Evolutionary conservation across 2,329 filamentous ascomycete species (phyloP).

Genomic region (Colletotrichum sp.): DNA sequence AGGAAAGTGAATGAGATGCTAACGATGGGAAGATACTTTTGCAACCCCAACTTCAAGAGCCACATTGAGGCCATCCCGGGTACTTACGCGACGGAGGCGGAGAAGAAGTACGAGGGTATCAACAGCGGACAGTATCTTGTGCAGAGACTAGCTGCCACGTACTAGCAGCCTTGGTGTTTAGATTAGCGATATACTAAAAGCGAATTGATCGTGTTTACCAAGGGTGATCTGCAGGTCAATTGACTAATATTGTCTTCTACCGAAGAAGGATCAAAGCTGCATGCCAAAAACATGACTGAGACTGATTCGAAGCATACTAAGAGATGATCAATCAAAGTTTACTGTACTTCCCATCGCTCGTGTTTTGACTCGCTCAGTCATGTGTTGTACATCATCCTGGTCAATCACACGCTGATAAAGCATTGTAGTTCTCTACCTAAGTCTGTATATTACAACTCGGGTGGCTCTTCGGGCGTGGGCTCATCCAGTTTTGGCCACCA

Average conservation of each 20-base stretch:
- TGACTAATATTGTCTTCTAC: not conserved
- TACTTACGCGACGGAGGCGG: slow-evolving; percentile 66
- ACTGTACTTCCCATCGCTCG: not conserved
- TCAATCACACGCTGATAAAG: not conserved
- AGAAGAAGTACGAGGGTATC: slow-evolving; percentile 81
- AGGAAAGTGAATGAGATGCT: too few species aligned
- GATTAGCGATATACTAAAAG: not conserved
- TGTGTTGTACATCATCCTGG: not conserved
- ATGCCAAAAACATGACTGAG: not conserved
- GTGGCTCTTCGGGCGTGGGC: not conserved
- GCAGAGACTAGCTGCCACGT: slow-evolving; percentile 77
- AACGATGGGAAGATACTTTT: slow-evolving; percentile 70
- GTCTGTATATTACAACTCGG: not conserved
- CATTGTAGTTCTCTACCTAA: not conserved
- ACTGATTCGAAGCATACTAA: not conserved
- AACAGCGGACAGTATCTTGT: slow-evolving; percentile 83
- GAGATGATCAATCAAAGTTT: not conserved
- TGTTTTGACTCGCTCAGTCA: not conserved
- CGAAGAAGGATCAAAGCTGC: not conserved
- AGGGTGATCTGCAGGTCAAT: not conserved
- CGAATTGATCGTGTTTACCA: not conserved
- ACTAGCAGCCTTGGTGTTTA: slow-evolving; percentile 40
- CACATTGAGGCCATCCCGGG: slow-evolving; percentile 82
- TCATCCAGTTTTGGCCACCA: not conserved
- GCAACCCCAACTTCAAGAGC: slow-evolving; percentile 81